Conservation (phyloP, 2,329 filamentous ascomycete genomes). For the Colletotrichum costaricense region DNA sequence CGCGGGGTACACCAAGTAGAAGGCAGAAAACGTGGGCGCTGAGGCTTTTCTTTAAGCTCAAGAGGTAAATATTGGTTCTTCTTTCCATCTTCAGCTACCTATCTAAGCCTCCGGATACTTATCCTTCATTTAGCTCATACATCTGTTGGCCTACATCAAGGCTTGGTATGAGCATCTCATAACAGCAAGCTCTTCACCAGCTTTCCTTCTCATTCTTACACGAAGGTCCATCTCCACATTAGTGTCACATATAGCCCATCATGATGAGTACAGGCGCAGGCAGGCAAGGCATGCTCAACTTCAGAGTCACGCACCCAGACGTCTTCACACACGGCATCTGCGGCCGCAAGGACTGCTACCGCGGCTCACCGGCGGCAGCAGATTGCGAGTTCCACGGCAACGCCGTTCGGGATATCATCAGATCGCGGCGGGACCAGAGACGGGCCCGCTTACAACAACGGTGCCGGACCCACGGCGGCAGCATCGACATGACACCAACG, state of each 20-base stretch:
- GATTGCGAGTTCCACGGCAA: conserved; percentile 26
- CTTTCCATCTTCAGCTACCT: neutral
- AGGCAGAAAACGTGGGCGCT: neutral
- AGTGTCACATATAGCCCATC: neutral
- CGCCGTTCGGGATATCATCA: conserved; percentile 31
- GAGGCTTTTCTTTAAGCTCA: neutral
- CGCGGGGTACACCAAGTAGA: too few species aligned
- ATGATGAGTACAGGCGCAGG: conserved; percentile 5
- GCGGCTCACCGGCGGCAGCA: neutral
- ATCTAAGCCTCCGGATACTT: neutral
- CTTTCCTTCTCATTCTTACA: neutral
- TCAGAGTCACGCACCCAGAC: conserved; percentile 2
- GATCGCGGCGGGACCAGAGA: conserved; percentile 22
- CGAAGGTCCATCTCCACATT: neutral
- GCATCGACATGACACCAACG: too few species aligned
- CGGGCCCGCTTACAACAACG: conserved; percentile 28
- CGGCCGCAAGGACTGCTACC: conserved; percentile 21
- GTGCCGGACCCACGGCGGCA: conserved; percentile 12
- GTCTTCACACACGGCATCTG: conserved; percentile 7
- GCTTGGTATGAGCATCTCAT: conserved; percentile 5
- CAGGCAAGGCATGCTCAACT: conserved; percentile 14
- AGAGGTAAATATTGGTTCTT: neutral
- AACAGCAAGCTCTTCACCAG: neutral
- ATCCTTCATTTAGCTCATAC: neutral
- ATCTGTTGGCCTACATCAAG: neutral